Evolutionary conservation across 257 asterid genomes (phyloP).

Genomic region (Nicotiana tomentosiformis): DNA sequence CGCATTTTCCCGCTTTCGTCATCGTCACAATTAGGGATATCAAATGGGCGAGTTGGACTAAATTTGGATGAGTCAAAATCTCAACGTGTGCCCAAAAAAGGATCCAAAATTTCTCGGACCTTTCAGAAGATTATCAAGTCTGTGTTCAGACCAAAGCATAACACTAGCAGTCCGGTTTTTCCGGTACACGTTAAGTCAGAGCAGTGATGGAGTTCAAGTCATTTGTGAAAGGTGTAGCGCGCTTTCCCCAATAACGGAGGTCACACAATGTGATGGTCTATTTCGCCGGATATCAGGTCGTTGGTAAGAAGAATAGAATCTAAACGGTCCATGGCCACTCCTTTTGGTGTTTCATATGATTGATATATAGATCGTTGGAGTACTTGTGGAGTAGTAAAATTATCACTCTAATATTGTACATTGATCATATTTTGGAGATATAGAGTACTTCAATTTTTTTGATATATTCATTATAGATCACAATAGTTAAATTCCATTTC

Average conservation of each 20-base stretch:
- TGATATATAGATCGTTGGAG: not conserved
- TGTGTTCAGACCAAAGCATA: constrained; percentile 36
- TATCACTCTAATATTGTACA: too few relatives aligned
- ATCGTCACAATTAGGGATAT: not conserved
- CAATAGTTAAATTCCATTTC: too few relatives aligned
- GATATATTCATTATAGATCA: too few relatives aligned
- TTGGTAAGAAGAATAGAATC: constrained; percentile 45
- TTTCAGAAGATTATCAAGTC: constrained; percentile 43
- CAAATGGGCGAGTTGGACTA: too few relatives aligned
- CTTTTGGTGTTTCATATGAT: constrained; percentile 48
- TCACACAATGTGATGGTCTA: constrained; percentile 35
- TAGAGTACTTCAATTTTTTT: too few relatives aligned
- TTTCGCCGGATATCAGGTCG: constrained; percentile 53
- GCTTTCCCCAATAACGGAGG: constrained; percentile 48
- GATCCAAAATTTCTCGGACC: constrained; percentile 44
- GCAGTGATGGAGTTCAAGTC: constrained; percentile 11
- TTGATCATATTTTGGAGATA: too few relatives aligned
- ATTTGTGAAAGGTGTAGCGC: constrained; percentile 26
- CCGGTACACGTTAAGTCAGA: not conserved
- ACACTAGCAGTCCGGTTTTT: not conserved
- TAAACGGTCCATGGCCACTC: constrained; percentile 29
- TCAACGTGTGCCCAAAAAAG: constrained; percentile 19
- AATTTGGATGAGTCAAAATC: not conserved
- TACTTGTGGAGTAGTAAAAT: too few relatives aligned
- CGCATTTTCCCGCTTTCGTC: not conserved